Base-by-base conservation (phyloP, 495 filamentous ascomycete genomes). In the Jackrogersella multiformis region DNA sequence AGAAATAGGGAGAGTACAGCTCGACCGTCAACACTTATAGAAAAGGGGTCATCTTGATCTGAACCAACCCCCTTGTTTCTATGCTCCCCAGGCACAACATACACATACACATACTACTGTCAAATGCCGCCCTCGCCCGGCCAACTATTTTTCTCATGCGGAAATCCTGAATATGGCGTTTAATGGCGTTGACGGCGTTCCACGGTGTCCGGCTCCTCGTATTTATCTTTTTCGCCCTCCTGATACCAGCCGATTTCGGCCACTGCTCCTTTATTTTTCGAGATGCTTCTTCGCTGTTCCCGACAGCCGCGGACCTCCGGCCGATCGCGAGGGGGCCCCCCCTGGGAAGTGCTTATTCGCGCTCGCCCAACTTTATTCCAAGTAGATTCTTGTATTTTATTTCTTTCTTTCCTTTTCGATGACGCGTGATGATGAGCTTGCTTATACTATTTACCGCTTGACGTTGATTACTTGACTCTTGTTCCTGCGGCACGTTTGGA, bases 1-100 rank as follows among this genome's bases (percentile, higher is more conserved):
- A 85, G 80, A 92, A 90, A 79, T 93, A 80, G 64, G 30, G 16
- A 36, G 18, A 26, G 23, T 12, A 16, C 23, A 36, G 38, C 38
- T 20, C 39, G 7, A 62, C 13, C 16, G 15, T 36, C 18, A 24
- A 20, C 23, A 45, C 54, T 20, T 15, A 39, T 9, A 9, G n/a
- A 36, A 12, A 39, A 32, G 15, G 9, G 34, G 9, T n/a, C 2
- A 4, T 13, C 35, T 18, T 38, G 20, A 41, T 4, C 13, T 41
- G 28, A 39, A 16, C 35, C 35, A 34, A 15, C 35, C 18, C 35
- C 26, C 12, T 55, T 20, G 21, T 41, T 24, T 21, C 12, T 18
- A 32, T 26, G 10, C 4, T 23, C 10, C 24, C n/a, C 8, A 26
- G 28, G n/a, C 20, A 46, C 9, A 28, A 45, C 18, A 59, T 23